Base-by-base conservation (phyloP, 768 basidiomycete species). In the Kwoniella botswanensis region DNA sequence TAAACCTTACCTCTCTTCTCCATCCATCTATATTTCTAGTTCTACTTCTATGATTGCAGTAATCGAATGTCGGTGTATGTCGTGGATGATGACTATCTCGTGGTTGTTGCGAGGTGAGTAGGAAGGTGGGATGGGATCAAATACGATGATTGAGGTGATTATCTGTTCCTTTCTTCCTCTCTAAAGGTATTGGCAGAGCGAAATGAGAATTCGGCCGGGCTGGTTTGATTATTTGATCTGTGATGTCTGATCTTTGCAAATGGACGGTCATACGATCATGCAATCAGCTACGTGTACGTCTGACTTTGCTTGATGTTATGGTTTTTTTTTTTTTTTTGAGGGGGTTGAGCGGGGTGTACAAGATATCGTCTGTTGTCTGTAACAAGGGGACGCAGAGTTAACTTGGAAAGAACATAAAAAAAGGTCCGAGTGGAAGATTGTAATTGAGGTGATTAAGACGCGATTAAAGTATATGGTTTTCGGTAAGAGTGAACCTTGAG, bases 121-220 rank as follows among this genome's bases (percentile, higher is more conserved):
- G 50, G 50, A 17, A 17, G 15, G 50, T 52, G 1, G 50, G 54
- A 12, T 21, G n/a, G 24, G 21, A n/a, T 55, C 24, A 24, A 55
- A 7, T 55, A n/a, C 21, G 54, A 35, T 35, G n/a, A 12, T 55
- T 55, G 54, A n/a, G 3, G n/a, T n/a, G 24, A 21, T 24, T 24
- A 55, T 21, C 41, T 61, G 42, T 61, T 61, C 59, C 59, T 61
- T 61, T 61, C 35, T 58, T 61, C 59, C 59, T 44, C 59, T 22
- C n/a, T 22, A 61, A 61, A 61, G 59, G 59, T 18, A 44, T 42
- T 61, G 41, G 5, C 7, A 5, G 57, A 13, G 26, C 13, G 26
- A 43, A n/a, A 61, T 61, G 42, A 22, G 59, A 17, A 61, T 61
- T 61, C 59, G 59, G 59, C 59, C 59, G 59, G 59, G 59, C 59